Conservation (phyloP, 305 asterid species). For the Euphrasia arctica region DNA sequence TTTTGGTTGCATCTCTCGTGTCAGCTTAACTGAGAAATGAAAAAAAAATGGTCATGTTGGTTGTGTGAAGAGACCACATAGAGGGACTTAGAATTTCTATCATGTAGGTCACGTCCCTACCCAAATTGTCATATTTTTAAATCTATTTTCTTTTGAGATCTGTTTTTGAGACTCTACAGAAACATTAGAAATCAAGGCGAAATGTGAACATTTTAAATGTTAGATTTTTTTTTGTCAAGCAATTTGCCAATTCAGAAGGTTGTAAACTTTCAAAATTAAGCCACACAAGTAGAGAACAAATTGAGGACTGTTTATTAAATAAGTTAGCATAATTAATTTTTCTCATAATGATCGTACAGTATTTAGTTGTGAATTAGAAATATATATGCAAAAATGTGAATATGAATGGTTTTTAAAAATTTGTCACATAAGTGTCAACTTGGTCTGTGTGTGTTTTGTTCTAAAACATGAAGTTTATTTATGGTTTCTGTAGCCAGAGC, state of each 20-base stretch:
- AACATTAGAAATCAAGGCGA: not conserved
- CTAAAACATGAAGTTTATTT: slow-evolving; percentile 7
- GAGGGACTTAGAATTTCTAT: not conserved
- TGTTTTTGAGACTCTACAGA: not conserved
- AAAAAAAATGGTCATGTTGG: not conserved
- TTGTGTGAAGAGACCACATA: not conserved
- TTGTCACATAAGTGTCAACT: slow-evolving; percentile 10
- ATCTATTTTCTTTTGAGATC: not conserved
- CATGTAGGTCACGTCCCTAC: not conserved
- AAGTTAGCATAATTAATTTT: not conserved
- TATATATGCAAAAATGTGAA: slow-evolving; percentile 7
- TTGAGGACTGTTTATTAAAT: not conserved
- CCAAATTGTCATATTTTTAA: not conserved
- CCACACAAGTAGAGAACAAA: not conserved
- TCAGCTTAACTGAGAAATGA: not conserved
- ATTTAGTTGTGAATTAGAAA: slow-evolving; percentile 11
- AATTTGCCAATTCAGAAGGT: not conserved
- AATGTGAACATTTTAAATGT: not conserved
- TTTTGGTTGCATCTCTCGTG: not conserved
- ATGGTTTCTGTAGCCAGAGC: slow-evolving; percentile 55
- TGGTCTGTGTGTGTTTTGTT: slow-evolving; percentile 1
- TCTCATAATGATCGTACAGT: slow-evolving; percentile 6
- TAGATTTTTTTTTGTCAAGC: not conserved
- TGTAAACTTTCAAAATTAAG: not conserved
- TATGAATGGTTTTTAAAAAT: slow-evolving; percentile 3